These are phyloP conservation scores for Sporobolomyces roseus DNA, from an alignment of 768 basidiomycete genomes.

Conservation along the genomic window DNA sequence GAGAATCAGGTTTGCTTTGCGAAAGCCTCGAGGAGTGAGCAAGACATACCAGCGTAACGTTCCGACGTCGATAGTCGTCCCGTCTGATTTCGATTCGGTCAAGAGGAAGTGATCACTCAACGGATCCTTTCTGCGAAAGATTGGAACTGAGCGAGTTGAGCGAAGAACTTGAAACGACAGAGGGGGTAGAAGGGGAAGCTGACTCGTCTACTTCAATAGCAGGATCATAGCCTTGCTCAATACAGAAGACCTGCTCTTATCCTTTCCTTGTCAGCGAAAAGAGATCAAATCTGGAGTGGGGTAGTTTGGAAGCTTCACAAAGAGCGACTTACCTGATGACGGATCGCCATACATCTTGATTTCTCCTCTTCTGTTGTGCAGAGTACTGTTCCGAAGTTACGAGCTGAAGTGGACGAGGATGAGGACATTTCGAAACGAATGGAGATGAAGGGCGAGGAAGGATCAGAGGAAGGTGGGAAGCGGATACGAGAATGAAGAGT, in stretches of 20 bases:
- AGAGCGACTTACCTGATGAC: too few relatives aligned
- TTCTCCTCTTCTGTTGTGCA: too few relatives aligned
- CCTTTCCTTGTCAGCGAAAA: too few relatives aligned
- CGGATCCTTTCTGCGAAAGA: conserved; percentile 21
- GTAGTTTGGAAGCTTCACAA: too few relatives aligned
- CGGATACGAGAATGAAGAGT: background rate
- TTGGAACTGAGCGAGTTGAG: background rate
- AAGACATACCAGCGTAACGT: conserved; percentile 11
- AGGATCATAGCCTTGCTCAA: conserved; percentile 31
- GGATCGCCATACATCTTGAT: too few relatives aligned
- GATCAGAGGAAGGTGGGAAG: background rate
- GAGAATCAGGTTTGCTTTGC: background rate
- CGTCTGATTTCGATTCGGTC: background rate
- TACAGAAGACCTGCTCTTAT: conserved; percentile 23
- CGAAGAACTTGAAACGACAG: background rate
- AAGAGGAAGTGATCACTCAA: conserved; percentile 31
- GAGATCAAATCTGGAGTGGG: too few relatives aligned
- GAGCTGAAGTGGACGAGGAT: too few relatives aligned
- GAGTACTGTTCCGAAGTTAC: too few relatives aligned
- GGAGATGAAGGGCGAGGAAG: background rate
- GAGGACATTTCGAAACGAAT: too few relatives aligned
- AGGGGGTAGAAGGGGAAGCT: background rate
- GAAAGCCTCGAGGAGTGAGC: background rate
- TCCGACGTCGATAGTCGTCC: conserved; percentile 3
- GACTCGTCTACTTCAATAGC: conserved; percentile 27